Base-by-base conservation (phyloP, 257 asterid genomes). In the Forsythia suspensa region DNA sequence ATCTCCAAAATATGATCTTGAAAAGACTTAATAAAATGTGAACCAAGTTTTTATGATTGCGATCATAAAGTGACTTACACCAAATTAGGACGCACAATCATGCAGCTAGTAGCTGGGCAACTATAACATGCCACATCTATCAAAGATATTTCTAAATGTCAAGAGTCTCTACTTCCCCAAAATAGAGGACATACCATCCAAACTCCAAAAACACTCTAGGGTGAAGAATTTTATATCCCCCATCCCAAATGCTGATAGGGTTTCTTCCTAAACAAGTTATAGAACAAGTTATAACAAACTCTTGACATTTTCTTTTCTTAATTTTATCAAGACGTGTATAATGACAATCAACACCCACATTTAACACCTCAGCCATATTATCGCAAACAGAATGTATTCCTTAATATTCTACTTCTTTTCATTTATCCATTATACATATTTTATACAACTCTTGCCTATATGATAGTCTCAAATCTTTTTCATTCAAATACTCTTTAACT, bases 291-390 rank as follows among this genome's bases (percentile, higher is more conserved):
- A 51, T 13, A 51, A 34, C 66, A n/a, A 29, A 70, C 57, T 37
- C 51, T 2, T 5, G 37, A 2, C 59, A 15, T 74, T 68, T 8
- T 57, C 66, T 48, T 20, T 34, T 70, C 71, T 61, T 34, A 69
- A 40, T 65, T 65, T 42, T 39, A 75, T 75, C 72, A 34, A 61
- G n/a, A 38, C 16, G 5, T 3, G n/a, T 76, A 46, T 80, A 52
- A 59, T 79, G 57, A 72, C 76, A 71, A 42, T 20, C 39, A 42
- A 18, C 43, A 63, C 15, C 57, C 76, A 34, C 46, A 21, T 34
- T 20, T 20, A 18, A n/a, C 36, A 6, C 9, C 29, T 57, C 66
- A 63, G 24, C 15, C 3, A 63, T 24, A 24, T 63, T 15, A 51
- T 63, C 39, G 15, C 39, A 63, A 63, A 63, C 70, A 63, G 70